These are phyloP conservation scores for Thuja plicata DNA, from an alignment of 83 land plant genomes.

Conservation along the genomic window DNA sequence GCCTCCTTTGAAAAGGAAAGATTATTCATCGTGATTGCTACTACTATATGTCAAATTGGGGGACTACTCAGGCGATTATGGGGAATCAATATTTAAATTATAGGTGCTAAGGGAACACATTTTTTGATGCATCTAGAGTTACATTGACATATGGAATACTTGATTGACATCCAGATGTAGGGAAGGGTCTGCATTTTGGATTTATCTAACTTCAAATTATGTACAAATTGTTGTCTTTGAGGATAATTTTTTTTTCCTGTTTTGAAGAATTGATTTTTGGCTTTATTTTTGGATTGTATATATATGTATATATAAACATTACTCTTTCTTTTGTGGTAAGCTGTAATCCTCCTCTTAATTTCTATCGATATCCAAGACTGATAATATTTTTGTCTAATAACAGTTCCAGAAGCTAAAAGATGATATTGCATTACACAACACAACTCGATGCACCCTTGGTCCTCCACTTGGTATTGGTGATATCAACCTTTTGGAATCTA, in stretches of 20 bases:
- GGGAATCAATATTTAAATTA: background rate
- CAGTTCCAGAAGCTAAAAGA: constrained; percentile 92
- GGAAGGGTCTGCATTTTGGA: background rate
- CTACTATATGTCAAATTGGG: background rate
- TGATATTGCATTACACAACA: constrained; percentile 73
- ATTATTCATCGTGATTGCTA: background rate
- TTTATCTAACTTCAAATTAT: background rate
- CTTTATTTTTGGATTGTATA: background rate
- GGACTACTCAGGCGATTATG: background rate
- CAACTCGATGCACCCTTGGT: constrained; percentile 78
- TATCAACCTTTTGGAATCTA: constrained; percentile 19
- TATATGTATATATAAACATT: background rate
- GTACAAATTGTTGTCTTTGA: background rate
- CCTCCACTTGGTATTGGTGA: constrained; percentile 79
- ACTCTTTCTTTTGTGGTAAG: background rate
- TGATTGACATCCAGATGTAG: background rate
- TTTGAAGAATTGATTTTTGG: background rate
- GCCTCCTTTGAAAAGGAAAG: background rate
- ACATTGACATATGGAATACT: constrained; percentile 5
- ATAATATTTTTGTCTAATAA: background rate
- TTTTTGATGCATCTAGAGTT: background rate
- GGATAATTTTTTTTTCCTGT: background rate
- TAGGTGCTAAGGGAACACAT: background rate
- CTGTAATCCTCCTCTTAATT: background rate
- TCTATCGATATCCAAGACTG: background rate